Percentiles rank a stretch among this genome's conserved stretches.
Conservation (phyloP, 352 stramenopile genomes). For the Phytophthora chlamydospora region DNA sequence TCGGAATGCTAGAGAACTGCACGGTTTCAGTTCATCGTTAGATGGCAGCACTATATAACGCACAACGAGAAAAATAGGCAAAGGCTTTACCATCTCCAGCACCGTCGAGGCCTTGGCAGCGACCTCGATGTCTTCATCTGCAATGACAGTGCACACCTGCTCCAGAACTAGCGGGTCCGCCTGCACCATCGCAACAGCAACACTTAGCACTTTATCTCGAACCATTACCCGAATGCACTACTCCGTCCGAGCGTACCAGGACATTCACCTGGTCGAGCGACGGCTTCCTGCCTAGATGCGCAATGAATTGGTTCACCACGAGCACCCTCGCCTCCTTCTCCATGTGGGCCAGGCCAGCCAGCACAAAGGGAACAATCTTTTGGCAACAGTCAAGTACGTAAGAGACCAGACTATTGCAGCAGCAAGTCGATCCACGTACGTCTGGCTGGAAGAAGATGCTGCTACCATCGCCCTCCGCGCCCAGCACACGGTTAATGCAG, state of each 20-base stretch:
- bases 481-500: slow-evolving; percentile 81
- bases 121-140: slow-evolving; percentile 77
- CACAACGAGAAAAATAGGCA: not conserved
- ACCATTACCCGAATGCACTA: not conserved
- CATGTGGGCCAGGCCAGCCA: slow-evolving; percentile 68
- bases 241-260: slow-evolving; percentile 44
- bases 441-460: slow-evolving; percentile 79
- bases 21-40: not conserved
- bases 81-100: slow-evolving; percentile 56
- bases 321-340: slow-evolving; percentile 66
- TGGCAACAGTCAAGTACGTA: not conserved
- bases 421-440: slow-evolving; percentile 24
- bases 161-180: slow-evolving; percentile 54
- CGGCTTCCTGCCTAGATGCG: slow-evolving; percentile 62
- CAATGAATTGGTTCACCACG: slow-evolving; percentile 75
- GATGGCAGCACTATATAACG: not conserved
- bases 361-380: slow-evolving; percentile 77
- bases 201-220: not conserved
- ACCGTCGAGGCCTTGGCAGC: slow-evolving; percentile 64
- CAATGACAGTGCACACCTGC: slow-evolving; percentile 59
- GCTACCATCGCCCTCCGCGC: slow-evolving; percentile 50
- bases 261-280: slow-evolving; percentile 51
- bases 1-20: slow-evolving; percentile 52
- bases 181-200: slow-evolving; percentile 38
- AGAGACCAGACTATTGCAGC: slow-evolving; percentile 10